phyloP scores from a whole-genome alignment of 129 eudicot genomes.

The Arctium lappa region DNA sequence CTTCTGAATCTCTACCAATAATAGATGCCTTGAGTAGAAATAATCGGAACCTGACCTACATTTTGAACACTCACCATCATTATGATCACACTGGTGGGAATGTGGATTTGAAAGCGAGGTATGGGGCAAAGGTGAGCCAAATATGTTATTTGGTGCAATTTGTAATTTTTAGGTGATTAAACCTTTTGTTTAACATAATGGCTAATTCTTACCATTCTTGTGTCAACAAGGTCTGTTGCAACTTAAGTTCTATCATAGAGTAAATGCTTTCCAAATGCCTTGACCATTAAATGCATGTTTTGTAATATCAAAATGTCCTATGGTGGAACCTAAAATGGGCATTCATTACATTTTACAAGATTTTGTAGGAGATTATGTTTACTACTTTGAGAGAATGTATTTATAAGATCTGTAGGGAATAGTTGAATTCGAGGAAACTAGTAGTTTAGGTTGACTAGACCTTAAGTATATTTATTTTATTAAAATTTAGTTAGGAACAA shows the following conservation, averaged over 20 bases:
- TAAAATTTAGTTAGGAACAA: neutral
- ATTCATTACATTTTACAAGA: neutral
- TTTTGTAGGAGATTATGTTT: neutral
- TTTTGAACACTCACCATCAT: constrained; percentile 91
- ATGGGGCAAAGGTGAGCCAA: constrained; percentile 91
- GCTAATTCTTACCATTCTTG: neutral
- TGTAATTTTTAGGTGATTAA: neutral
- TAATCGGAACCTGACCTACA: constrained; percentile 75
- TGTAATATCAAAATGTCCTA: neutral
- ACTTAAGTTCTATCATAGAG: neutral
- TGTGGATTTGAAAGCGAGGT: constrained; percentile 80
- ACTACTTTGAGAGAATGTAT: neutral
- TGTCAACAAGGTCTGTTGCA: neutral
- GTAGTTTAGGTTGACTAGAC: neutral
- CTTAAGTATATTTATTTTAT: neutral
- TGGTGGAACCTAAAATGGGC: neutral
- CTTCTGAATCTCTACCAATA: constrained; percentile 86
- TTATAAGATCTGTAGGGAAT: neutral
- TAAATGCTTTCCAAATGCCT: neutral
- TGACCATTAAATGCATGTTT: neutral
- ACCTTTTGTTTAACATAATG: neutral
- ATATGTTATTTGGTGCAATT: neutral
- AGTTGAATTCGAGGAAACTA: neutral
- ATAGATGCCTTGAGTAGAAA: constrained; percentile 72
- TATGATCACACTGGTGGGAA: constrained; percentile 97